These are phyloP conservation scores for Coniosporium apollinis DNA, from an alignment of 495 filamentous ascomycete genomes.

Conservation along the genomic window DNA sequence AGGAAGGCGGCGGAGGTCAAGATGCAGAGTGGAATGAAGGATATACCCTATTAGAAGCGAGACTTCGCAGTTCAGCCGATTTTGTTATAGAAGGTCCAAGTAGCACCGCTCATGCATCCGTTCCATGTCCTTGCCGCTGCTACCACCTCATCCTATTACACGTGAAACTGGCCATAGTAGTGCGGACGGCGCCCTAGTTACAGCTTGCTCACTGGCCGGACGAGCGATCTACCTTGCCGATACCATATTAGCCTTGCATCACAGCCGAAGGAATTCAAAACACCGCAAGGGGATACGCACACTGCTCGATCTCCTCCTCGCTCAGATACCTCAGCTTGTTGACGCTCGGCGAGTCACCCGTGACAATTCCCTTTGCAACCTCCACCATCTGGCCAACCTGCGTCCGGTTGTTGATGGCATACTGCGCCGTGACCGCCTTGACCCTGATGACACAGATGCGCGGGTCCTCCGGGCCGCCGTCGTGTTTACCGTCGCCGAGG, in stretches of 20 bases:
- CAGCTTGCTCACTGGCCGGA: constrained; percentile 1
- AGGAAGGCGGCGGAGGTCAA: constrained; percentile 64
- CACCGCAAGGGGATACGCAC: neutral
- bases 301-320: constrained; percentile 42
- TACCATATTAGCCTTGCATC: neutral
- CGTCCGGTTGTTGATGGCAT: constrained; percentile 35
- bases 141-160: too few relatives aligned
- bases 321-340: constrained; percentile 68
- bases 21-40: constrained; percentile 3
- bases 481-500: constrained; percentile 72
- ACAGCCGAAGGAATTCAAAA: neutral
- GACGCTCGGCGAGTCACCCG: constrained; percentile 51
- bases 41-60: too few relatives aligned
- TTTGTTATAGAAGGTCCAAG: too few relatives aligned
- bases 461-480: constrained; percentile 68
- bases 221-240: constrained; percentile 1
- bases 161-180: too few relatives aligned
- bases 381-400: constrained; percentile 45
- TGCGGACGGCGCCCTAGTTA: too few relatives aligned
- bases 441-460: constrained; percentile 58
- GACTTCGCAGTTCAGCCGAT: too few relatives aligned
- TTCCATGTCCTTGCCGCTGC: too few relatives aligned
- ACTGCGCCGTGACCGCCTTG: constrained; percentile 44
- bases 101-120: too few relatives aligned
- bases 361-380: constrained; percentile 56